Evolutionary conservation across 345 rosid genomes (phyloP).

Genomic region (Corchorus olitorius): DNA sequence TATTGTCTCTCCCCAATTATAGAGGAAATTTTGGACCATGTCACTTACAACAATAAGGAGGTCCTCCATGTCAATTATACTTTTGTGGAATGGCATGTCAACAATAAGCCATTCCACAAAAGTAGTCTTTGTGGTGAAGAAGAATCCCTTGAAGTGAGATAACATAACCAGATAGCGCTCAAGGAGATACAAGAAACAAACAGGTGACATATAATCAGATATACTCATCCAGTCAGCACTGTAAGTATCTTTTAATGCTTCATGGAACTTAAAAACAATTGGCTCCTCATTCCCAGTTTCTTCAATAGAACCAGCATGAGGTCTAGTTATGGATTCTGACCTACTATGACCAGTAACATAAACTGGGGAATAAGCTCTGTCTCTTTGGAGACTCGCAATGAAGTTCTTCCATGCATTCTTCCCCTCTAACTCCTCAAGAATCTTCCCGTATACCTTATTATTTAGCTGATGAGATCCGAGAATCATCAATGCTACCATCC

Average conservation of each 20-base stretch:
- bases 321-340: not conserved
- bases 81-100: too few species aligned
- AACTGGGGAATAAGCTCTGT: not conserved
- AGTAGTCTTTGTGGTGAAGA: conserved; percentile 34
- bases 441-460: conserved; percentile 5
- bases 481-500: conserved; percentile 36
- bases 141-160: conserved; percentile 20
- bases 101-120: conserved; percentile 45
- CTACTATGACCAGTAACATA: not conserved
- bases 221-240: conserved; percentile 33
- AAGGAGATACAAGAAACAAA: conserved; percentile 47
- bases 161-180: conserved; percentile 40
- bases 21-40: conserved; percentile 18
- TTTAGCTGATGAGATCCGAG: conserved; percentile 40
- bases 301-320: not conserved
- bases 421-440: conserved; percentile 10
- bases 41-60: conserved; percentile 16
- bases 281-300: not conserved
- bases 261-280: conserved; percentile 27
- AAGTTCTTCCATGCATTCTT: conserved; percentile 37
- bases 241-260: conserved; percentile 39
- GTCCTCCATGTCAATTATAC: not conserved
- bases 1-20: conserved; percentile 16
- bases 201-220: conserved; percentile 38
- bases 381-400: conserved; percentile 20